Conservation (phyloP, 768 basidiomycete genomes). For the Lentinus tigrinus region DNA sequence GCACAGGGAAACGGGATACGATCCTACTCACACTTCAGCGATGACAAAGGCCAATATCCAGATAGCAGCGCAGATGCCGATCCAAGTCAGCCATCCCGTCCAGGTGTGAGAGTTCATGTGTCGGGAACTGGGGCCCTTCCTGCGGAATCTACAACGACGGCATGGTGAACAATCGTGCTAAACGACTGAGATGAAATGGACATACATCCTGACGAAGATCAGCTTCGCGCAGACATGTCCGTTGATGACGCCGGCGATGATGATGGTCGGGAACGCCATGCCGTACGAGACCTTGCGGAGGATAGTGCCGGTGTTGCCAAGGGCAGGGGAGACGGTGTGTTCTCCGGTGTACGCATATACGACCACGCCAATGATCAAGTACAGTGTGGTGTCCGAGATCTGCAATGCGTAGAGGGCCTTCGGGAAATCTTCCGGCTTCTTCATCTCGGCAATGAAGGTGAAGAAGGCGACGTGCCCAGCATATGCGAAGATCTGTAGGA, state of each 20-base stretch:
- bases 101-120: conserved; percentile 29
- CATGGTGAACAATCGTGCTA: no score
- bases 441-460: conserved; percentile 33
- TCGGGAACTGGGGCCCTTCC: conserved; percentile 22
- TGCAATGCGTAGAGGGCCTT: conserved; percentile 30
- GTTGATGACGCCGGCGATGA: conserved; percentile 32
- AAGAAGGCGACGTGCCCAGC: conserved; percentile 32
- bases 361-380: conserved; percentile 30
- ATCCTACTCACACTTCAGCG: conserved; percentile 28
- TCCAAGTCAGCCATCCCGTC: conserved; percentile 30
- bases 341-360: conserved; percentile 28
- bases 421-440: conserved; percentile 28
- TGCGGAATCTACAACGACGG: conserved; percentile 29
- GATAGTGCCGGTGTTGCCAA: conserved; percentile 28
- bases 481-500: conserved; percentile 29
- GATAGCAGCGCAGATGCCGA: conserved; percentile 25
- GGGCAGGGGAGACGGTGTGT: conserved; percentile 28
- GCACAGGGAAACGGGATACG: neutral
- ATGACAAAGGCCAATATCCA: conserved; percentile 30
- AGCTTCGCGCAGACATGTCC: conserved; percentile 33
- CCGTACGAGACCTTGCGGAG: conserved; percentile 29
- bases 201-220: conserved; percentile 27
- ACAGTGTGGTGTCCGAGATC: conserved; percentile 29
- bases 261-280: conserved; percentile 31
- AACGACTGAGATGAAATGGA: no score